Percentiles rank a stretch among this genome's conserved stretches.
phyloP scores from a whole-genome alignment of 2,329 filamentous ascomycete species.

The Pseudocercospora pini-densiflorae region DNA sequence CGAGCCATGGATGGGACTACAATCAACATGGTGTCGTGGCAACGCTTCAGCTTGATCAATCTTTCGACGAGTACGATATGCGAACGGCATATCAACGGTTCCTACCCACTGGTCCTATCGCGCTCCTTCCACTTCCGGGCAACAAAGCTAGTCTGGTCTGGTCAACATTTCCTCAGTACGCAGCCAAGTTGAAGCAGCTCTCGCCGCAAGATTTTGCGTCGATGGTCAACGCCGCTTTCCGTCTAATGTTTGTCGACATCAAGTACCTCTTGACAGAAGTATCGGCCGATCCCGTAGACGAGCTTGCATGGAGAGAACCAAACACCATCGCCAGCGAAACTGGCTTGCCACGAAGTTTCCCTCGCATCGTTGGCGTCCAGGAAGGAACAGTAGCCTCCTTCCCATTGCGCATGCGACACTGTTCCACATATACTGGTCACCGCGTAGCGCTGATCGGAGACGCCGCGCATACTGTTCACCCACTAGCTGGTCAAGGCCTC shows the following conservation, averaged over 20 bases:
- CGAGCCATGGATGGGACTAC: constrained; percentile 92
- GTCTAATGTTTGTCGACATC: constrained; percentile 77
- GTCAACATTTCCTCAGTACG: constrained; percentile 85
- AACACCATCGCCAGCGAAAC: constrained; percentile 61
- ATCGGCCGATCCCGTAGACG: constrained; percentile 60
- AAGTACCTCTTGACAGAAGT: constrained; percentile 74
- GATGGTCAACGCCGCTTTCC: constrained; percentile 93
- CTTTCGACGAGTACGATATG: constrained; percentile 29
- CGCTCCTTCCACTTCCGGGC: constrained; percentile 86
- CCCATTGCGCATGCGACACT: constrained; percentile 87
- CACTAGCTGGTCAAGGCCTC: constrained; percentile 89
- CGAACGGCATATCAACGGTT: constrained; percentile 95
- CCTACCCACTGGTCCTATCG: constrained; percentile 87
- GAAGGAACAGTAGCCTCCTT: constrained; percentile 83
- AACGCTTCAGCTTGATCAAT: constrained; percentile 68
- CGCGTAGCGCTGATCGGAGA: constrained; percentile 92
- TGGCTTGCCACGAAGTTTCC: constrained; percentile 49
- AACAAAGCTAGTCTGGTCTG: constrained; percentile 86
- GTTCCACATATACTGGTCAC: constrained; percentile 89
- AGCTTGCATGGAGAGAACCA: constrained; percentile 80
- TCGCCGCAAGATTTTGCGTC: constrained; percentile 74
- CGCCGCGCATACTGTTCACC: constrained; percentile 93
- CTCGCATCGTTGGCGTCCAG: constrained; percentile 72
- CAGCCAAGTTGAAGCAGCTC: constrained; percentile 77
- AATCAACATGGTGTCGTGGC: constrained; percentile 88